Evolutionary conservation across 2,329 filamentous ascomycete species (phyloP), one percentile per base, ranked within the genome.

Genomic region (Truncatella angustata): DNA sequence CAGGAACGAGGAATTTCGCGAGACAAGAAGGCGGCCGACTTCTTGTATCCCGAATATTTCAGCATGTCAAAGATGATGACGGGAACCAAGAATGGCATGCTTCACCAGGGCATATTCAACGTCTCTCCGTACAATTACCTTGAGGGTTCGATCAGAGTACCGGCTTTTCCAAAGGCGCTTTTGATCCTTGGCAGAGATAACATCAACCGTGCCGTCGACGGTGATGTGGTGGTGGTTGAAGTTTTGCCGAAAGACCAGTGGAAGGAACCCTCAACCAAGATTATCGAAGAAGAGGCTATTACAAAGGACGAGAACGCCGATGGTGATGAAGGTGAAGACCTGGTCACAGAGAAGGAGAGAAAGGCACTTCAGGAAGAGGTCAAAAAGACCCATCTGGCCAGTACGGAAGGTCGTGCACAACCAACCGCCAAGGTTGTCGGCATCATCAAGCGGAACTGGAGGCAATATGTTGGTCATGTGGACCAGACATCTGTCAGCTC

Each of bases 71-170:
- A 87, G 70, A 88, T 97, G 83, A 91, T 92, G 82, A 99, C 94
- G 4, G 93, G 92, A 1, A 81, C 97, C 51, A 95, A 95, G 74
- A 85, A 85, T 48, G 91, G 92, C 4, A 85, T 91, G 50, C 75
- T 99, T 62, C 94, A 99, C 67, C 93, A 99, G 71, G 94, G 94
- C 5, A 86, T 90, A 21, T 99, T 97, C 75, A 96, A 92, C 65
- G 91, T 97, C 24, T 97, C 94, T 6, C 90, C 91, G 1, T 99
- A 97, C 78, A 99, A 99, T 73, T 99, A 97, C 63, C 79, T 99
- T 10, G 94, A 99, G 69, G 94, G 91, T 2, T 91, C 91, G 1
- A 88, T 97, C 56, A 87, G 93, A 62, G 91, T 96, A 1, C 85
- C 92, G 1, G 85, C 92, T 4, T 99, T 99, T 63, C 87, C 94